Evolutionary conservation across 2,329 filamentous ascomycete genomes (phyloP).

Genomic region (Calonectria honghensis): DNA sequence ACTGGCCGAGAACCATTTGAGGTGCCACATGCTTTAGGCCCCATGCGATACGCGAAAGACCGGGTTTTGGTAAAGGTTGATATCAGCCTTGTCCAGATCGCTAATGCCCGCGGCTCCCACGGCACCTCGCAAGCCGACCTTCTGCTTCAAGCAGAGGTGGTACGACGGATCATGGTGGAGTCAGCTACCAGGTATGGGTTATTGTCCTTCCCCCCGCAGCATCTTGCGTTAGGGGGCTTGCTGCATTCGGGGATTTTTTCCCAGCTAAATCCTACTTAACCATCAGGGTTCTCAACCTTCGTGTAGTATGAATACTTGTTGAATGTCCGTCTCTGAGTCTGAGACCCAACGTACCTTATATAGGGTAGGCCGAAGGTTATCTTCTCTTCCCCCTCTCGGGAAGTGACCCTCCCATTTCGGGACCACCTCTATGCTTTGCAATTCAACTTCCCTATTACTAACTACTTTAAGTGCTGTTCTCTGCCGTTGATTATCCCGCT

Average conservation of each 20-base stretch:
- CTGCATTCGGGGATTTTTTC: slow-evolving; percentile 73
- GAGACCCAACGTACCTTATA: slow-evolving; percentile 82
- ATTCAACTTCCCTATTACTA: background rate
- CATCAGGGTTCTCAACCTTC: slow-evolving; percentile 65
- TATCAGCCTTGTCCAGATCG: slow-evolving; percentile 66
- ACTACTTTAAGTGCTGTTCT: background rate
- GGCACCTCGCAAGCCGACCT: slow-evolving; percentile 71
- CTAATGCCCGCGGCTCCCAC: slow-evolving; percentile 73
- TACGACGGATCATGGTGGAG: slow-evolving; percentile 63
- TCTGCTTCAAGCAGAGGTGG: slow-evolving; percentile 60
- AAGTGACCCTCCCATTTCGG: background rate
- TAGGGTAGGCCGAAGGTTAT: slow-evolving; percentile 71
- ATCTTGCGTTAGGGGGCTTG: slow-evolving; percentile 77
- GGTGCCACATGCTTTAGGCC: slow-evolving; percentile 64
- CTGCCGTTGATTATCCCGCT: slow-evolving; percentile 38
- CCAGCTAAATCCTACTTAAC: slow-evolving; percentile 76
- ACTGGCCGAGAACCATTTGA: slow-evolving; percentile 78
- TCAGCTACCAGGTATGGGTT: slow-evolving; percentile 66
- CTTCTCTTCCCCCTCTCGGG: background rate
- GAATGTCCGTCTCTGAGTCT: slow-evolving; percentile 73
- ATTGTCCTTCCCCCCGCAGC: slow-evolving; percentile 61
- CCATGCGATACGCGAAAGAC: slow-evolving; percentile 79
- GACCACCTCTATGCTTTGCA: slow-evolving; percentile 43
- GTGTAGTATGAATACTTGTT: slow-evolving; percentile 81
- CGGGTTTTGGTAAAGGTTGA: slow-evolving; percentile 75